Evolutionary conservation across 768 basidiomycete genomes (phyloP).

Genomic region (Dictyophora rubrovolvata): DNA sequence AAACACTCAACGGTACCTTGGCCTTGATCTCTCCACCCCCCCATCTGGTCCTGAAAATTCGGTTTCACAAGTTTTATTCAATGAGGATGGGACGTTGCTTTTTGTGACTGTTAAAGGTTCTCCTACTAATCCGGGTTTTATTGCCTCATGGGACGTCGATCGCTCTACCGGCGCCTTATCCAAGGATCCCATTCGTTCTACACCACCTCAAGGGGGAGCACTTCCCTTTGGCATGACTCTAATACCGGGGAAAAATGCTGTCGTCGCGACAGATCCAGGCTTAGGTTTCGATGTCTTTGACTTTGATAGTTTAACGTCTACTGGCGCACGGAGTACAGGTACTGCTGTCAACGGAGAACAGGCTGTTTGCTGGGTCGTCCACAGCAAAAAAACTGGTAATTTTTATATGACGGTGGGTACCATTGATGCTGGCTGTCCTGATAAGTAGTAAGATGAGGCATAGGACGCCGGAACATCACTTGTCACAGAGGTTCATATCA

Average conservation of each 20-base stretch:
- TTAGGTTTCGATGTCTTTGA: slow-evolving; percentile 23
- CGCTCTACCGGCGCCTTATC: slow-evolving; percentile 33
- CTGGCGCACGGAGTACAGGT: slow-evolving; percentile 11
- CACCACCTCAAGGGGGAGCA: slow-evolving; percentile 30
- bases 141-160: slow-evolving; percentile 40
- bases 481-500: slow-evolving; percentile 37
- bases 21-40: slow-evolving; percentile 41
- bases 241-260: slow-evolving; percentile 21
- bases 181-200: slow-evolving; percentile 26
- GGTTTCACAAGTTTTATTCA: slow-evolving; percentile 37
- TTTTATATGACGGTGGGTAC: slow-evolving; percentile 19
- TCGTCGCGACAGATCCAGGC: slow-evolving; percentile 21
- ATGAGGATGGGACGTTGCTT: slow-evolving; percentile 32
- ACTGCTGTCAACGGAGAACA: slow-evolving; percentile 19
- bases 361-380: slow-evolving; percentile 22
- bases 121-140: slow-evolving; percentile 37
- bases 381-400: slow-evolving; percentile 22
- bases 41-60: slow-evolving; percentile 38
- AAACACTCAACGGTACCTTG: slow-evolving; percentile 33
- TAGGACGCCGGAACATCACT: slow-evolving; percentile 17
- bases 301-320: slow-evolving; percentile 14
- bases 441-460: not conserved
- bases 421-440: not conserved
- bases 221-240: slow-evolving; percentile 39
- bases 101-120: slow-evolving; percentile 40